A percentile compares a stretch with the other conserved stretches of the same genome.
Evolutionary conservation across 1,284 basidiomycete species (phyloP).

Genomic region (Irpex sp.): DNA sequence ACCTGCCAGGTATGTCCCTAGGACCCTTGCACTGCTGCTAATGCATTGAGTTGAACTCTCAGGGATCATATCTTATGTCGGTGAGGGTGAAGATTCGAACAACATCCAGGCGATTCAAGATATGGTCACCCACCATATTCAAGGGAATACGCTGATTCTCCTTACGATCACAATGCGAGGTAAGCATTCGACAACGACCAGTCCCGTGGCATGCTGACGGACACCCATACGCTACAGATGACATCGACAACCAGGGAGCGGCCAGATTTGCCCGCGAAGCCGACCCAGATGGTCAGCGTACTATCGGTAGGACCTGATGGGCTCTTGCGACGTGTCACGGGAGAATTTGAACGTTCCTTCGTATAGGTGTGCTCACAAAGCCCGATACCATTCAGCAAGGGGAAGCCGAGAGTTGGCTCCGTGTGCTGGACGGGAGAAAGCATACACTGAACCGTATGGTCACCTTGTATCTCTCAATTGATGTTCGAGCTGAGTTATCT

Average conservation of each 20-base stretch:
- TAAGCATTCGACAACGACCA: not conserved
- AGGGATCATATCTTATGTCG: conserved; percentile 18
- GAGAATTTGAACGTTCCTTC: not conserved
- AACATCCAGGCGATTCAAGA: conserved; percentile 14
- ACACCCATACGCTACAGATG: conserved; percentile 8
- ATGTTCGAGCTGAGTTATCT: not conserved
- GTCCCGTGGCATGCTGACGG: not conserved
- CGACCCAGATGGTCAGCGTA: conserved; percentile 12
- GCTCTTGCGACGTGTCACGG: not conserved
- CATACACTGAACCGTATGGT: conserved; percentile 35
- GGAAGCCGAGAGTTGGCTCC: conserved; percentile 59
- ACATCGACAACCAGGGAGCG: conserved; percentile 18
- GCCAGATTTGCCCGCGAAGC: conserved; percentile 13
- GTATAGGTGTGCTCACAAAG: conserved; percentile 75
- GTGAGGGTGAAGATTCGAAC: conserved; percentile 11
- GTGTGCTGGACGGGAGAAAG: conserved; percentile 26
- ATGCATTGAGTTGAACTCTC: not conserved
- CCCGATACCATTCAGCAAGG: conserved; percentile 68
- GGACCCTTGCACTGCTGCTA: not conserved
- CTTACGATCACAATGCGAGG: conserved; percentile 19
- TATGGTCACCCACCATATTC: conserved; percentile 16
- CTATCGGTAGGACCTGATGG: conserved; percentile 11
- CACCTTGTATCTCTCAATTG: not conserved
- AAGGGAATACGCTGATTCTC: conserved; percentile 16
- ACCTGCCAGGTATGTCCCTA: conserved; percentile 54